Base-by-base conservation (phyloP, 495 filamentous ascomycete genomes). In the Mycothermus thermophilus region DNA sequence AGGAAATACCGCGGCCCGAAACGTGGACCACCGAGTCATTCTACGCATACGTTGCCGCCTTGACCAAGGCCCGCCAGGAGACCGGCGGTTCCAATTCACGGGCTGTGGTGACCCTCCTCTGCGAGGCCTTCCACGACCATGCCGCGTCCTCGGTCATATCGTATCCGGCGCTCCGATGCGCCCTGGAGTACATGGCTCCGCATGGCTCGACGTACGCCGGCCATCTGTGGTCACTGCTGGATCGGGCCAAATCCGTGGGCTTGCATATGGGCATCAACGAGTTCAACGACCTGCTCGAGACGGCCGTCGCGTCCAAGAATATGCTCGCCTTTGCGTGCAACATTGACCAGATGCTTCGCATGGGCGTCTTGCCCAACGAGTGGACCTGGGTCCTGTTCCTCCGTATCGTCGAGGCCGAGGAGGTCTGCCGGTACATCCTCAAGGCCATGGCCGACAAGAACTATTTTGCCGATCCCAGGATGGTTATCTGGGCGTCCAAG, bases 331-430 rank as follows among this genome's bases (percentile, higher is more conserved):
- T n/a, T n/a, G n/a, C n/a, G n/a, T n/a, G n/a, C n/a, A n/a, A n/a
- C n/a, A n/a, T n/a, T n/a, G 35, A 35, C 13, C 33, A 39, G 11
- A 62, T 68, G 63, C 25, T 46, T 17, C 29, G 34, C 3, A 43
- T 38, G 23, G 54, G 54, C 5, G 35, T 41, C 18, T 30, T 20
- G n/a, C 46, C 56, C 0, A 52, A 58, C 27, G 30, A 47, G 2
- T 41, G 44, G 16, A 58, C 58, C 4, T 68, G 64, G 64, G 33
- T 48, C 1, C 42, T 58, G 5, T 61, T 66, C 37, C 27, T 67
- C 13, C 38, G 48, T 16, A 42, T 66, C 34, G 44, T 66, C 34
- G 30, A 61, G 32, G 49, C 48, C 23, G 59, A 58, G 38, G 42
- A 48, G 5, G 43, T 52, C n/a, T 57, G 49, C 36, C 45, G 48